Conservation (phyloP, 441 rosid species). For the Pelargonium fulgidum region DNA sequence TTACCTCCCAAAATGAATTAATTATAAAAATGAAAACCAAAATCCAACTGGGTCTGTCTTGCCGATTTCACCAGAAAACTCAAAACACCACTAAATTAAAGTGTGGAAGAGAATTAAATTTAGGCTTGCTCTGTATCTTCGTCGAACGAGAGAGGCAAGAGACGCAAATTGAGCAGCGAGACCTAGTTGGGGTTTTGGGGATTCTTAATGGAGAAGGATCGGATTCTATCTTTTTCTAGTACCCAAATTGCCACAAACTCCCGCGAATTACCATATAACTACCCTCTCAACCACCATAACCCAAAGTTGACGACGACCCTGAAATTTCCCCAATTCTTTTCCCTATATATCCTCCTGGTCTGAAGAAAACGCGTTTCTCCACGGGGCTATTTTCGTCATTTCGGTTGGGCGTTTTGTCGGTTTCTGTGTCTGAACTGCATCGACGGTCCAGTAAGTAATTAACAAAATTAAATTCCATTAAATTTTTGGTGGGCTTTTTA, state of each 20-base stretch:
- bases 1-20: not conserved
- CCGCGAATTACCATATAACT: conserved; percentile 4
- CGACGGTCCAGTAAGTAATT: no score
- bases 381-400: not conserved
- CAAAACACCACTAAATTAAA: not conserved
- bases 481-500: not conserved
- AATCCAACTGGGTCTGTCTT: conserved; percentile 5
- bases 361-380: not conserved
- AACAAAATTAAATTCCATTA: not conserved
- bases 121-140: not conserved
- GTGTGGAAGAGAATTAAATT: not conserved
- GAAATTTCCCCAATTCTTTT: not conserved
- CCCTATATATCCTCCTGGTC: not conserved
- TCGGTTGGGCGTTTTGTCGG: not conserved
- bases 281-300: conserved; percentile 9
- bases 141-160: not conserved
- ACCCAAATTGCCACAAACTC: conserved; percentile 6
- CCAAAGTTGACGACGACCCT: not conserved
- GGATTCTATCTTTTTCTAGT: conserved; percentile 2
- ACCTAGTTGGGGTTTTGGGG: conserved; percentile 5
- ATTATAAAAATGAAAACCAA: not conserved
- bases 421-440: not conserved
- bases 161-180: not conserved
- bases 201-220: conserved; percentile 2
- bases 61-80: conserved; percentile 1